Percentiles rank a stretch among this genome's conserved stretches.
phyloP scores from a whole-genome alignment of 192 early-diverging fungal species.

The Diversispora epigaea region DNA sequence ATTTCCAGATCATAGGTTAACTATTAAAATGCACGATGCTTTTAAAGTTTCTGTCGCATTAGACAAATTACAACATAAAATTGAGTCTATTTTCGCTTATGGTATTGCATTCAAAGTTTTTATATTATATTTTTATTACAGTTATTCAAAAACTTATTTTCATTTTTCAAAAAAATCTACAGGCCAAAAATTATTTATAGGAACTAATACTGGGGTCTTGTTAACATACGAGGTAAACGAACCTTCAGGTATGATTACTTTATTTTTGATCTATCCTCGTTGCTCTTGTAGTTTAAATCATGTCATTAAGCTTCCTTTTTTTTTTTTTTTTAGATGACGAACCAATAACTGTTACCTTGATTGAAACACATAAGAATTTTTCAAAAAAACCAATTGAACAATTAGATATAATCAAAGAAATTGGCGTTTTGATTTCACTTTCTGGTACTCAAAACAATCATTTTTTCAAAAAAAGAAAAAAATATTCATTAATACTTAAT shows the following conservation, averaged over 20 bases:
- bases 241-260: conserved; percentile 45
- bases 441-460: too few relatives aligned
- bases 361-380: conserved; percentile 69
- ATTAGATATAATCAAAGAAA: conserved; percentile 73
- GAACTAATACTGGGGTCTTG: conserved; percentile 65
- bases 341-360: conserved; percentile 54
- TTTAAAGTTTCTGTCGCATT: conserved; percentile 74
- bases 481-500: background rate
- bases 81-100: conserved; percentile 70
- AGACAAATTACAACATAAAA: conserved; percentile 66
- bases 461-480: background rate
- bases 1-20: too few relatives aligned
- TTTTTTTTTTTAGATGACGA: conserved; percentile 45
- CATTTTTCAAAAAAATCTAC: background rate
- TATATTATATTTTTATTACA: background rate
- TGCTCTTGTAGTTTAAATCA: too few relatives aligned
- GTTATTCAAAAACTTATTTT: conserved; percentile 28
- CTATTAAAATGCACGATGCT: conserved; percentile 67
- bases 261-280: background rate
- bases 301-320: too few relatives aligned
- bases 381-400: conserved; percentile 70
- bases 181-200: conserved; percentile 74
- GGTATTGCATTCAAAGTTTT: conserved; percentile 40
- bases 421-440: conserved; percentile 67
- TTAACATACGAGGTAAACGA: conserved; percentile 68